Conservation (phyloP, 2,329 filamentous ascomycete genomes). For the Claviceps sp. region DNA sequence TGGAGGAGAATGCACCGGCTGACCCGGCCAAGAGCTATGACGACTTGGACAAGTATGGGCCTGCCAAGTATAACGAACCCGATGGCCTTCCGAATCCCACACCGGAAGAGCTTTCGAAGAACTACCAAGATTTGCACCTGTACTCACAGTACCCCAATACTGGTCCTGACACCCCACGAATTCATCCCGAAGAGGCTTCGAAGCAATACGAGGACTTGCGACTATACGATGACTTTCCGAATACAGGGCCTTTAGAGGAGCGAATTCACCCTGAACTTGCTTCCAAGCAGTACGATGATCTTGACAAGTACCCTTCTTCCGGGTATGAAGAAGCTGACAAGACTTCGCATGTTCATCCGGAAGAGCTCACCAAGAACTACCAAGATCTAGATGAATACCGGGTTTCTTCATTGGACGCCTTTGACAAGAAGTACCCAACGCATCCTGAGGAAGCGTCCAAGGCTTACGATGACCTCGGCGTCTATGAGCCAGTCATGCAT, state of each 20-base stretch:
- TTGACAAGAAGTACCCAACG: constrained; percentile 13
- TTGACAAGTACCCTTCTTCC: constrained; percentile 17
- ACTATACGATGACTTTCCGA: constrained; percentile 18
- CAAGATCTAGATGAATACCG: constrained; percentile 29
- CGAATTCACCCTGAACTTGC: constrained; percentile 17
- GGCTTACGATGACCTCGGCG: constrained; percentile 27
- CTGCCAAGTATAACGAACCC: constrained; percentile 6
- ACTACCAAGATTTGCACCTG: constrained; percentile 16
- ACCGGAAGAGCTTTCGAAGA: constrained; percentile 17
- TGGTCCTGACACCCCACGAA: constrained; percentile 10
- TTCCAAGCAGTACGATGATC: constrained; percentile 22
- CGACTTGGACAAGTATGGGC: constrained; percentile 8
- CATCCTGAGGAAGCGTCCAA: constrained; percentile 23
- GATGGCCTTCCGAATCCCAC: constrained; percentile 6
- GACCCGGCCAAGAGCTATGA: constrained; percentile 2
- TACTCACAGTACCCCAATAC: constrained; percentile 15
- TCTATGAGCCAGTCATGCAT: constrained; percentile 23
- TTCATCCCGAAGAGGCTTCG: constrained; percentile 21
- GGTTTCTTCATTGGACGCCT: constrained; percentile 16
- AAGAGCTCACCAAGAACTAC: constrained; percentile 25
- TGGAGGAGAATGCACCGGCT: neutral
- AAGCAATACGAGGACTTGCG: constrained; percentile 24
- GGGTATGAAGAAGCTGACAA: constrained; percentile 16
- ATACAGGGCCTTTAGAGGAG: constrained; percentile 11
- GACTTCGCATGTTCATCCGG: constrained; percentile 19